Evolutionary conservation across 2,329 filamentous ascomycete genomes (phyloP).

Genomic region (Cadophora sp.): DNA sequence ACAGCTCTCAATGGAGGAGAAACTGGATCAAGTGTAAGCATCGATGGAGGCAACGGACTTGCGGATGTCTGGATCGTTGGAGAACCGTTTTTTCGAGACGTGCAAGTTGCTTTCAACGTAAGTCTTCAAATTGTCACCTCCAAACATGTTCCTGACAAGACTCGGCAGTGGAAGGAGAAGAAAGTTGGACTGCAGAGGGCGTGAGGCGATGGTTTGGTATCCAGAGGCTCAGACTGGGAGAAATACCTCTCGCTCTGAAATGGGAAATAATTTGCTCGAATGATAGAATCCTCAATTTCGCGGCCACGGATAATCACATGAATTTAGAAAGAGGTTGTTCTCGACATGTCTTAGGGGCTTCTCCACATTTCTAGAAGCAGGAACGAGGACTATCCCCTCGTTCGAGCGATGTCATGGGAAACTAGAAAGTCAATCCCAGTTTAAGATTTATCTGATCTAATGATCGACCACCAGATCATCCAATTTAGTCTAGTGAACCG

Average conservation of each 20-base stretch:
- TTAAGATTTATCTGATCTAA: not conserved
- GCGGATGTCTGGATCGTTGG: slow-evolving; percentile 37
- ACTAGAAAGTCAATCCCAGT: not conserved
- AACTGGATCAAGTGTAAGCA: not conserved
- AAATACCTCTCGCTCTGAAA: too few relatives aligned
- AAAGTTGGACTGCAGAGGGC: slow-evolving; percentile 20
- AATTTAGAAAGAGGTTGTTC: not conserved
- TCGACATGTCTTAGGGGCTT: not conserved
- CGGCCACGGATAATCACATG: not conserved
- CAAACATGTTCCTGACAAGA: not conserved
- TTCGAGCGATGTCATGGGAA: not conserved
- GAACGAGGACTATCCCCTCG: not conserved
- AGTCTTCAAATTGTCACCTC: slow-evolving; percentile 17
- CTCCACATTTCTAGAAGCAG: not conserved
- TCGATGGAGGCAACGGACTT: slow-evolving; percentile 27
- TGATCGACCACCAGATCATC: not conserved
- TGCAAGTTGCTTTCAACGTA: slow-evolving; percentile 39
- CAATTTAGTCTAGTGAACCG: not conserved
- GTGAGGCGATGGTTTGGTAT: not conserved
- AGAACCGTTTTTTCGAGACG: slow-evolving; percentile 39
- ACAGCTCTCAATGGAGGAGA: slow-evolving; percentile 13
- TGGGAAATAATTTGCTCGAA: not conserved
- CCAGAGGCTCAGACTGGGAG: not conserved
- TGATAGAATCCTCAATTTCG: not conserved
- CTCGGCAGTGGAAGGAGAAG: slow-evolving; percentile 25